Evolutionary conservation across 768 basidiomycete species (phyloP), one percentile per base, ranked within the genome.

Genomic region (Boletus tomentosulus): DNA sequence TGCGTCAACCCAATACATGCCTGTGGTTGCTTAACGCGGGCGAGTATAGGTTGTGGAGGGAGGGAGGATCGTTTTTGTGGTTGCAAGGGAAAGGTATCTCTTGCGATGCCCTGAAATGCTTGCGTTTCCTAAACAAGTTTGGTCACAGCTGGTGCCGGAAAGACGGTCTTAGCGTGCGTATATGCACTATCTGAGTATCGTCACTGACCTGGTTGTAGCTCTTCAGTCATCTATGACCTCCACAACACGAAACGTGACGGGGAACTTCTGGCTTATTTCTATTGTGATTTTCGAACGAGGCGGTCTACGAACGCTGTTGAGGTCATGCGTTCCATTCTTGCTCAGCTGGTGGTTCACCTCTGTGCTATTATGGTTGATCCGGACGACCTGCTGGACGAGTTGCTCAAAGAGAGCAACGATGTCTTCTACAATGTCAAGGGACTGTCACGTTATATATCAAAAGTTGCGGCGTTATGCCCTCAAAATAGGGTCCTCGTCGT

Each of bases 241-340:
- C 8, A 13, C 1, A 6, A 30, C 24, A 27, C 10, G 11, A 47
- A 19, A 4, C 25, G 30, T 4, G 30, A 28, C 7, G 28, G 22
- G 1, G 57, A 53, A 15, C 1, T 43, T 6, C 9, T 62, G 19
- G 51, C 27, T 0, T 62, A 51, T 24, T 66, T 67, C 43, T 67
- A 65, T 49, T 67, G 66, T 5, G 61, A 66, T 45, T 67, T 67
- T 37, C 51, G 50, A 6, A 43, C 24, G 1, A 22, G 8, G 4
- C 25, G 42, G 2, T 60, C 58, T 2, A 63, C 52, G 2, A 51
- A 50, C 9, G 50, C 56, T 7, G 37, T 60, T 1, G 59, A 56
- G 19, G 51, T 66, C 12, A 48, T 63, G 42, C 57, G 59, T 6
- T 62, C 63, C 3, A 24, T 67, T 24, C 57, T 65, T 8, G n/a